Evolutionary conservation across 192 early-diverging fungal genomes (phyloP).

Genomic region (Backusella circina): DNA sequence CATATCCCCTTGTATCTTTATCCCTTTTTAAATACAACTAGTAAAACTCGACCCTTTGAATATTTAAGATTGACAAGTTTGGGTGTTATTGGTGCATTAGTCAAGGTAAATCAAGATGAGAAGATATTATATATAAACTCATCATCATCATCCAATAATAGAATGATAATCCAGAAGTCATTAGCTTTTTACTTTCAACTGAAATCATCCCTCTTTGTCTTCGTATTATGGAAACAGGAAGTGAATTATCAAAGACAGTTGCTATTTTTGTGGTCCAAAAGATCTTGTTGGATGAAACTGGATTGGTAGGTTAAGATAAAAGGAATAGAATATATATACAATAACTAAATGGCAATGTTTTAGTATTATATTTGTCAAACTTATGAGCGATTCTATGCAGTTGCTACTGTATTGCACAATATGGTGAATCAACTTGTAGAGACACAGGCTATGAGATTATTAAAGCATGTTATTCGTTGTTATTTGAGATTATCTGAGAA

Average conservation of each 20-base stretch:
- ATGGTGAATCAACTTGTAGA: slow-evolving; percentile 92
- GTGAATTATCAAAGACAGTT: slow-evolving; percentile 95
- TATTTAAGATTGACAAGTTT: slow-evolving; percentile 92
- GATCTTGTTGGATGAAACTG: slow-evolving; percentile 91
- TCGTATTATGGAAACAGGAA: slow-evolving; percentile 98
- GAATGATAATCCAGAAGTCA: slow-evolving; percentile 96
- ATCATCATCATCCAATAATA: neutral
- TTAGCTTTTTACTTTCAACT: slow-evolving; percentile 90
- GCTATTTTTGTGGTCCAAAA: slow-evolving; percentile 99
- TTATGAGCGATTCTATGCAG: slow-evolving; percentile 91
- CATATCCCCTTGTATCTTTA: slow-evolving; percentile 98
- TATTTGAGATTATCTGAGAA: slow-evolving; percentile 93
- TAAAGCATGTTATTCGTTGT: slow-evolving; percentile 94
- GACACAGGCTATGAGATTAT: slow-evolving; percentile 74
- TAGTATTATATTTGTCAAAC: slow-evolving; percentile 83
- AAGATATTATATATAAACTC: neutral
- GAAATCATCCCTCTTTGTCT: slow-evolving; percentile 97
- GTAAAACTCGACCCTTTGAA: slow-evolving; percentile 93
- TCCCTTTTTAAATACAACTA: slow-evolving; percentile 94
- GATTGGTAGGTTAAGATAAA: slow-evolving; percentile 52
- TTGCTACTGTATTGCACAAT: slow-evolving; percentile 89
- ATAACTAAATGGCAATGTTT: neutral
- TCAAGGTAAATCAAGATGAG: slow-evolving; percentile 68
- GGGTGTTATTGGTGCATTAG: slow-evolving; percentile 94
- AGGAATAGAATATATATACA: slow-evolving; percentile 22